Evolutionary conservation across 2,329 filamentous ascomycete genomes (phyloP).

Genomic region (Didymella pomorum): DNA sequence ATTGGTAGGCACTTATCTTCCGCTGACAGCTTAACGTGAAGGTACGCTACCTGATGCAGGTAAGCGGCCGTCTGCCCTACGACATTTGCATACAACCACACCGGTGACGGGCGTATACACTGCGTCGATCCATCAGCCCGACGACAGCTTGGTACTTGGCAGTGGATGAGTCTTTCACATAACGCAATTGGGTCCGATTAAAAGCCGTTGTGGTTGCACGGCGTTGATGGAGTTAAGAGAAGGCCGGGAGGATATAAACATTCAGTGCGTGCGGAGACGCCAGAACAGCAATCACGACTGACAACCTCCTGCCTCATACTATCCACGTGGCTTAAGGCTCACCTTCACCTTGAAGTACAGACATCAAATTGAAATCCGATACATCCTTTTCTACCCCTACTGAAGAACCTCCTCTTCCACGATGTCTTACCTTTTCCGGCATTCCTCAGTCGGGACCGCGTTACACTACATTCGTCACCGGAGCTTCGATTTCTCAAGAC

Average conservation of each 20-base stretch:
- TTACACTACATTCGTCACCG: constrained; percentile 31
- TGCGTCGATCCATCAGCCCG: constrained; percentile 7
- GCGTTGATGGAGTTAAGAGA: constrained; percentile 18
- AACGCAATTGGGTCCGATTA: constrained; percentile 10
- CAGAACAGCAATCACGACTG: constrained; percentile 9
- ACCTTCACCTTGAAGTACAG: background rate
- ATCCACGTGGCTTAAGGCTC: background rate
- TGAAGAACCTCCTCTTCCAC: background rate
- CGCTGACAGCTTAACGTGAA: constrained; percentile 16
- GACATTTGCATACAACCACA: background rate
- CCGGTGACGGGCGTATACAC: background rate
- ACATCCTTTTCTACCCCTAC: background rate
- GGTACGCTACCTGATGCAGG: constrained; percentile 3
- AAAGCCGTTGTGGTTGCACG: constrained; percentile 9
- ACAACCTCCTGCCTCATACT: background rate
- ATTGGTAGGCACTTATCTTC: constrained; percentile 11
- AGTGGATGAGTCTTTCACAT: background rate
- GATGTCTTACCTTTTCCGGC: constrained; percentile 35
- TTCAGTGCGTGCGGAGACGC: constrained; percentile 7
- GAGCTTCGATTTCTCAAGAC: constrained; percentile 33
- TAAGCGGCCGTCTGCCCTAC: constrained; percentile 8
- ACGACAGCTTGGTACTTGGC: constrained; percentile 2
- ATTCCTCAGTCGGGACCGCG: constrained; percentile 30
- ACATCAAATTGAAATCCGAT: background rate
- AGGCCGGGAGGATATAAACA: constrained; percentile 8